Evolutionary conservation across 2,329 filamentous ascomycete genomes (phyloP), one percentile per base, ranked within the genome.

Genomic region (Elsinoe fawcettii): DNA sequence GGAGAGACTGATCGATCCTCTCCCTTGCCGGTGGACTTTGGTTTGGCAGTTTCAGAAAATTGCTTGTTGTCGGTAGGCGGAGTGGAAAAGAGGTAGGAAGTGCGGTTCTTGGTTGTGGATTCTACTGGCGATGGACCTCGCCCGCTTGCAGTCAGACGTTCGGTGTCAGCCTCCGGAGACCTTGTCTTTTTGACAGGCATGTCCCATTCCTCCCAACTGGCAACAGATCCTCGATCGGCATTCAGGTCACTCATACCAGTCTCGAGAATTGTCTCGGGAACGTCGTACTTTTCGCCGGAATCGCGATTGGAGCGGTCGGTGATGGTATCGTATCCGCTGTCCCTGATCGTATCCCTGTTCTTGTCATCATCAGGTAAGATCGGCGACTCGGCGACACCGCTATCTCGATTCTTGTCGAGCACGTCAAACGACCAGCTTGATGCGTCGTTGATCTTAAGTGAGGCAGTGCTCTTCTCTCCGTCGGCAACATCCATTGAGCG

Each of bases 341-440:
- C 73, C 60, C 73, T 68, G 27, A 66, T 64, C 41, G 61, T 60
- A 25, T 68, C 61, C n/a, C 66, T 64, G 32, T 65, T 60, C 27
- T 63, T 61, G 51, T 64, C 55, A 57, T 67, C 64, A 37, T 61
- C 61, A 43, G 67, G 61, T 27, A 71, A 59, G 34, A 71, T 64
- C 39, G 73, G 71, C 53, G 76, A 74, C 63, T 77, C 75, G 60
- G 74, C 70, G 60, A 75, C 69, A 61, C 70, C 75, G 61, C 72
- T 75, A 59, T 77, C 75, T 60, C 75, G 72, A 66, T 73, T 69
- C 54, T 65, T 58, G 22, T 65, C 54, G 7, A 56, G 54, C 14
- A 22, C 41, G 23, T 56, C 63, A 58, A 72, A 73, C 2, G 67
- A 69, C 71, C 71, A 72, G 16, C 66, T 63, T 37, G 69, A 65